Evolutionary conservation across 495 filamentous ascomycete species (phyloP), one percentile per base, ranked within the genome.

Genomic region (Trichoderma orchidacearum): DNA sequence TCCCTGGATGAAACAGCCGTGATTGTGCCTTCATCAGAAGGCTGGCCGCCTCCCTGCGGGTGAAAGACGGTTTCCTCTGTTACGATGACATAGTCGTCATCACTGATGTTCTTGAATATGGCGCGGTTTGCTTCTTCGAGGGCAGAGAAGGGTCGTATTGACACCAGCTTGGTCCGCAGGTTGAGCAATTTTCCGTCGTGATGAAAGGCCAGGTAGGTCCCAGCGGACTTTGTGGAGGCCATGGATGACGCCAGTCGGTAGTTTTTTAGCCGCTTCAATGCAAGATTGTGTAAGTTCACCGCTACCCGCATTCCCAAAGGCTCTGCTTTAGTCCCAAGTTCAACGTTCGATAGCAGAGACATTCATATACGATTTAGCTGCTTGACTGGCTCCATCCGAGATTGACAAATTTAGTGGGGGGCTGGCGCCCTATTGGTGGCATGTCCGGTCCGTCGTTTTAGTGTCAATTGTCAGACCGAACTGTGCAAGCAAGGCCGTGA

Each of bases 21-120:
- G 56, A 85, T 81, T n/a, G 56, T 57, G 32, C 83, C 83, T 31
- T 68, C 70, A 54, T 86, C 83, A 7, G 74, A 78, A 29, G 83
- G 83, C 61, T 86, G 83, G 31, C 83, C 83, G 36, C 83, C 83
- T 5, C 83, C 83, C 65, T 86, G 81, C 2, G 80, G 75, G 53
- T 85, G 78, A 65, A 86, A 86, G 59, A 85, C 82, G n/a, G 83
- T 86, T 27, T 74, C 34, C 15, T 74, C 68, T 5, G 81, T 84
- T n/a, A 79, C 67, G 35, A 85, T 60, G 31, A 75, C 72, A 64
- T 76, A 67, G 59, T 77, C 68, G 3, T 72, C 64, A 18, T 77
- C 72, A 7, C 50, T 59, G 27, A 64, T 68, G 18, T 69, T 55
- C 61, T 83, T 82, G 68, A 76, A 81, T 3, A 82, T 70, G 0